A percentile compares a stretch with the other conserved stretches of the same genome.
These are phyloP conservation scores for Phytophthora syringae DNA, from an alignment of 352 stramenopile genomes.

Conservation along the genomic window DNA sequence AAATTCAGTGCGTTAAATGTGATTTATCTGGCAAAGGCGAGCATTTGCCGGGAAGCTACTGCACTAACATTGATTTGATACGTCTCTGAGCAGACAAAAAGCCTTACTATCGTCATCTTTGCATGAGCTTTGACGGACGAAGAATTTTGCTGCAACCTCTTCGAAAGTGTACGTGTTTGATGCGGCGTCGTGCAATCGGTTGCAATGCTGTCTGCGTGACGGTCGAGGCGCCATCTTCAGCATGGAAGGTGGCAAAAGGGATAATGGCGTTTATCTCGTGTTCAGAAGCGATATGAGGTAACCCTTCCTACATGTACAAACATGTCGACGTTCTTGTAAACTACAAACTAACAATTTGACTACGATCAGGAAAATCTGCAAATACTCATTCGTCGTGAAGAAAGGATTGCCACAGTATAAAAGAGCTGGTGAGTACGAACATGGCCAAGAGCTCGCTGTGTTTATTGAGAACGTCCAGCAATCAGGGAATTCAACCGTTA, in stretches of 20 bases:
- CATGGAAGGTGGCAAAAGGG: conserved; percentile 34
- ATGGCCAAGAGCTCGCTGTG: conserved; percentile 36
- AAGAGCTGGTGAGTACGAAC: conserved; percentile 32
- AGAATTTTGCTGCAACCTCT: conserved; percentile 40
- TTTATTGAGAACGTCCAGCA: conserved; percentile 25
- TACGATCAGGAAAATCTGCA: conserved; percentile 36
- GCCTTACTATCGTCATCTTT: conserved; percentile 42
- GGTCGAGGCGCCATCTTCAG: conserved; percentile 32
- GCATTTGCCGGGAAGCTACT: background rate
- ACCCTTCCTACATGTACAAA: background rate
- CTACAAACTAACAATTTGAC: background rate
- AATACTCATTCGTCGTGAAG: conserved; percentile 37
- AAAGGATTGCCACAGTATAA: conserved; percentile 34
- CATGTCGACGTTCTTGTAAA: background rate
- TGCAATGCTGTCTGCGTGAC: conserved; percentile 34
- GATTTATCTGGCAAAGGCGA: background rate
- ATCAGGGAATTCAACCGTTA: background rate
- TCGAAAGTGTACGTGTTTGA: conserved; percentile 44
- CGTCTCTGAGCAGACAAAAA: conserved; percentile 30
- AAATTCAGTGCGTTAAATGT: conserved; percentile 26
- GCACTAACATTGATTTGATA: background rate
- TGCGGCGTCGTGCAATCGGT: conserved; percentile 39
- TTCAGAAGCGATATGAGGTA: conserved; percentile 42
- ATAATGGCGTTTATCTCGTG: conserved; percentile 41
- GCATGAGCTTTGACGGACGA: conserved; percentile 39